Evolutionary conservation across 2,329 filamentous ascomycete genomes (phyloP), one percentile per base, ranked within the genome.

Genomic region (Penicillium corylophilum): DNA sequence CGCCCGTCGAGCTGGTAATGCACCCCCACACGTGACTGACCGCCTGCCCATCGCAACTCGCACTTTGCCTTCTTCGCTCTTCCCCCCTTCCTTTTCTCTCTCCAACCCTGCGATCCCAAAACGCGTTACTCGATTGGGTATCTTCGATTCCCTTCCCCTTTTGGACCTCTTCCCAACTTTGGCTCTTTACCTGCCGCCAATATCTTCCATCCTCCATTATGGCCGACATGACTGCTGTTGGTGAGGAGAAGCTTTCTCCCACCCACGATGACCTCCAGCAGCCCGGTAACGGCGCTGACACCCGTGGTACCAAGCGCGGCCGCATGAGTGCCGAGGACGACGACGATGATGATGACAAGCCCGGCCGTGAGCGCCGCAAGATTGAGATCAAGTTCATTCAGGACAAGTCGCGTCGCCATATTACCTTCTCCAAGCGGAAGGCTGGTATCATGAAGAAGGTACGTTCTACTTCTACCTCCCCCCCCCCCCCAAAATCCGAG

Each of bases 391-490:
- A 99, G 83, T 99, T 99, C 79, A 99, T 99, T 76, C 93, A 92
- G 77, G 94, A 99, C 79, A 99, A 99, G 82, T 97, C 93, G 78
- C 91, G 94, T 78, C 89, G 94, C 59, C 94, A 99, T 80, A 99
- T 97, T 73, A 97, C 94, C 68, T 97, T 99, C 76, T 97, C 93
- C 65, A 99, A 99, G 86, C 90, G 94, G 74, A 99, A 99, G 82
- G 94, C 94, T 50, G 94, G 94, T 66, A 97, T 99, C 76, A 97
- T 99, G 94, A 97, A 99, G 83, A 97, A 97, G 91, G 94, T 96
- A 73, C 64, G 86, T 64, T 43, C 26, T 28, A 28, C 3, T 28
- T 7, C 26, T 10, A 28, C 26, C 26, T 28, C 26, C 24, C 6
- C 10, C 24, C 24, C 24, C 24, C 24, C 24, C 24, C 33, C 16